Percentiles rank a stretch among this genome's conserved stretches.
phyloP scores from a whole-genome alignment of 768 basidiomycete genomes.

The Leccinum subgranulosum region DNA sequence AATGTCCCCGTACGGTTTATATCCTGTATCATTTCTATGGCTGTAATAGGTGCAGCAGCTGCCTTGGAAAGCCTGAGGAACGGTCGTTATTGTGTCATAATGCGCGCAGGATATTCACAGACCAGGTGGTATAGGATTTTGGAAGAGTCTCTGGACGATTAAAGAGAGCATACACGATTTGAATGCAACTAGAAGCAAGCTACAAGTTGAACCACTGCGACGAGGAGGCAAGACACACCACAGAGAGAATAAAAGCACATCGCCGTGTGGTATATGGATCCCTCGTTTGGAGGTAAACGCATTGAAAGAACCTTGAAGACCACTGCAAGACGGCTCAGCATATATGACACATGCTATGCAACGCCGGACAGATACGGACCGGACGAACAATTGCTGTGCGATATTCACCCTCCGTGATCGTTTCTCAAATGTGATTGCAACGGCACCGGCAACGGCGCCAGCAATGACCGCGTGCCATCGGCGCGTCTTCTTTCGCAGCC shows the following conservation, averaged over 20 bases:
- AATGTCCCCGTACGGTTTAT: conserved; percentile 58
- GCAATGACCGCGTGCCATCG: conserved; percentile 81
- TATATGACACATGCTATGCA: neutral
- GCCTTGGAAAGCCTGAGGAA: conserved; percentile 67
- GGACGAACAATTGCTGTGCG: conserved; percentile 86
- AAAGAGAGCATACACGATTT: conserved; percentile 81
- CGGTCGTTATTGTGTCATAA: neutral
- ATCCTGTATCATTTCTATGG: conserved; percentile 57
- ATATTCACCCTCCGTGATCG: conserved; percentile 59
- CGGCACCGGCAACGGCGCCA: conserved; percentile 68
- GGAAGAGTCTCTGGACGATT: conserved; percentile 82
- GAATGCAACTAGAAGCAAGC: conserved; percentile 56
- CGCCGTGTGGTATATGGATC: conserved; percentile 77
- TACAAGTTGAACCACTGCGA: neutral
- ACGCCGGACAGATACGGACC: conserved; percentile 34
- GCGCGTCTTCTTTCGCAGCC: conserved; percentile 64
- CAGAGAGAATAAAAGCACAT: conserved; percentile 74
- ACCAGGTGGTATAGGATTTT: conserved; percentile 76
- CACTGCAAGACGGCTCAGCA: conserved; percentile 42
- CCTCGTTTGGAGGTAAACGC: conserved; percentile 64
- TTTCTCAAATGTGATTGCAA: conserved; percentile 79
- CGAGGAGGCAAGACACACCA: conserved; percentile 44
- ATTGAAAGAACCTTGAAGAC: conserved; percentile 89
- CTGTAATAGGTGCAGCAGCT: conserved; percentile 56
- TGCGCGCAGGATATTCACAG: conserved; percentile 9